phyloP scores from a whole-genome alignment of 164 flowering plant species.

The Nymphaea thermarum region DNA sequence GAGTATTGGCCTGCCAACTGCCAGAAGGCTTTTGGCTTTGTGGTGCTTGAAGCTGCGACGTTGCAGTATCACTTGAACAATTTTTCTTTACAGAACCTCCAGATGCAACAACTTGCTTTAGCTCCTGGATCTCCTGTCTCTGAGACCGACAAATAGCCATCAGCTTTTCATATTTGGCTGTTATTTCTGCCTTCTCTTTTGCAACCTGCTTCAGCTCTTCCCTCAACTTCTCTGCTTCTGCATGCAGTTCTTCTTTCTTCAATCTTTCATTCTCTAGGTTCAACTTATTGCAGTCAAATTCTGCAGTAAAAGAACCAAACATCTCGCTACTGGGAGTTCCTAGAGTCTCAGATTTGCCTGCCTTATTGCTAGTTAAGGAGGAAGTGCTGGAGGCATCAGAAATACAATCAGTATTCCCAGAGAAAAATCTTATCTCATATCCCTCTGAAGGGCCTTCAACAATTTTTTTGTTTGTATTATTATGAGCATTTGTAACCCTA shows the following conservation, averaged over 20 bases:
- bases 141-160: conserved; percentile 90
- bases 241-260: conserved; percentile 37
- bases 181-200: conserved; percentile 67
- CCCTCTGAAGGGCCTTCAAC: conserved; percentile 31
- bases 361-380: conserved; percentile 13
- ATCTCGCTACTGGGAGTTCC: conserved; percentile 32
- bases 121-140: conserved; percentile 92
- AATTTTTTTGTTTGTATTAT: conserved; percentile 14
- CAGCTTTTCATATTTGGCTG: conserved; percentile 81
- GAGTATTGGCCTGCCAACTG: conserved; percentile 16
- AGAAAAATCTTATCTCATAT: conserved; percentile 39
- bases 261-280: conserved; percentile 15
- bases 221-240: conserved; percentile 62
- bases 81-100: conserved; percentile 56
- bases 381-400: conserved; percentile 5
- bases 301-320: conserved; percentile 74
- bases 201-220: conserved; percentile 55
- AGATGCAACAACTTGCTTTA: conserved; percentile 65
- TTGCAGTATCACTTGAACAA: conserved; percentile 18
- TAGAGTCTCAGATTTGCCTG: conserved; percentile 22
- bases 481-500: conserved; percentile 17
- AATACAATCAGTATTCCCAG: conserved; percentile 18
- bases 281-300: conserved; percentile 53
- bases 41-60: neutral
- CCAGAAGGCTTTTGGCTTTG: conserved; percentile 20